Base-by-base conservation (phyloP, 2,329 filamentous ascomycete genomes). In the Myotisia sp. region DNA sequence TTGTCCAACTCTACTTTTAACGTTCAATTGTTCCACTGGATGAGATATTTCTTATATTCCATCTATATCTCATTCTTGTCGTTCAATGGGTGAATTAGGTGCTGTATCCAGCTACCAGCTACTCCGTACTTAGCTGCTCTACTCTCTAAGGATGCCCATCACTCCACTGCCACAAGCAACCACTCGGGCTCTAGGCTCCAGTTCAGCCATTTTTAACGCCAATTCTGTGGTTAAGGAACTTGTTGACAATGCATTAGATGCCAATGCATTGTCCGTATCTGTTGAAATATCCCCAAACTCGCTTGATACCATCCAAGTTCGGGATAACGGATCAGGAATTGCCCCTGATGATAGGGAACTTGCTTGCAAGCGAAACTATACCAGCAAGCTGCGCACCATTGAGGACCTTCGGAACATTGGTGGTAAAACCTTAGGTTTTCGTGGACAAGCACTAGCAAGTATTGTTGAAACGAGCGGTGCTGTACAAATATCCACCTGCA, bases 161-260 rank as follows among this genome's bases (percentile, higher is more conserved):
- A 47, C 50, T 43, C 52, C 57, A 33, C 55, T 67, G 38, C 53
- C 61, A 13, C 50, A 52, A 27, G 47, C 46, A 10, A 56, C 59
- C 38, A 58, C 65, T 23, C 60, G 63, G 37, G 64, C 65, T 38
- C 66, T 77, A 39, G 63, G 70, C 37, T 71, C 71, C 17, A 61
- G 64, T 9, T 70, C 74, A 42, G 65, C 67, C 14, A 59, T 77
- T 32, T 62, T 64, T 6, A 67, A 74, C 44, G 58, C 71, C 5
- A 63, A 59, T 39, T 70, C 70, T 2, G 61, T 72, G 6, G 65
- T 74, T 36, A 77, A 77, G 49, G 75, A 79, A 48, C 65, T 79
- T 24, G 52, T 79, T 24, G 75, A 79, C 40, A 79, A 79, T 49
- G 64, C 73, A n/a, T 59, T 79, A 7, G 75, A 79, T 54, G 73